A percentile compares a stretch with the other conserved stretches of the same genome.
Conservation (phyloP, 306 rosid species). For the Erythrophleum fordii region DNA sequence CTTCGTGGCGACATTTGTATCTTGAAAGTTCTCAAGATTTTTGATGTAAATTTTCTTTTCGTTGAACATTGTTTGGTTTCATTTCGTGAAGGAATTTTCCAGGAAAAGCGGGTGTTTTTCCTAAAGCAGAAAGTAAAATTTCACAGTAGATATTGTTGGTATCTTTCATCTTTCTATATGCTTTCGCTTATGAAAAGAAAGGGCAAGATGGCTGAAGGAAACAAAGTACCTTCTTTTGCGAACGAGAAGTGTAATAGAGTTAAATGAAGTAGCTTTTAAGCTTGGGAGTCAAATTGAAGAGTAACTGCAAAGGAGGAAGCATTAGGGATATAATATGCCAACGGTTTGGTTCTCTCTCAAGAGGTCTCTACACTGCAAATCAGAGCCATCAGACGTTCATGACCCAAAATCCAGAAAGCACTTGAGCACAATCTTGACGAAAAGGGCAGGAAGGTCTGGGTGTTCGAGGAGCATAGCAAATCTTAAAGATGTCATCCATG, state of each 20-base stretch:
- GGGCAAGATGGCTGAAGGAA: conserved; percentile 22
- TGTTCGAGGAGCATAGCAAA: conserved; percentile 93
- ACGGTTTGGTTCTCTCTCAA: conserved; percentile 89
- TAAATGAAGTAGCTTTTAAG: not conserved
- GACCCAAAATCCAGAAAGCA: conserved; percentile 78
- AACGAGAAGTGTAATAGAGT: not conserved
- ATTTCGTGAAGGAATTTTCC: not conserved
- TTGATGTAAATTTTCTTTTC: not conserved
- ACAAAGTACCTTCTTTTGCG: not conserved
- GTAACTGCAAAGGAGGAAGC: not conserved
- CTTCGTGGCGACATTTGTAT: conserved; percentile 33
- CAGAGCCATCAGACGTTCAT: conserved; percentile 86
- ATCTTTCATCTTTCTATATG: conserved; percentile 17
- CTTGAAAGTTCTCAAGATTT: not conserved
- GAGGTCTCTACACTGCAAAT: conserved; percentile 82
- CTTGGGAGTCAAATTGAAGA: conserved; percentile 31
- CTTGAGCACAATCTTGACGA: conserved; percentile 70
- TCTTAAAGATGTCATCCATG: conserved; percentile 93
- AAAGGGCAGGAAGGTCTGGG: conserved; percentile 75
- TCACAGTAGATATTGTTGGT: not conserved
- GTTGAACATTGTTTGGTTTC: not conserved
- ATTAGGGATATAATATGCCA: conserved; percentile 56
- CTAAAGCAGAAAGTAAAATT: conserved; percentile 35
- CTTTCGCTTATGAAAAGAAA: conserved; percentile 27
- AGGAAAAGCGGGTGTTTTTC: conserved; percentile 12